Evolutionary conservation across 2,329 filamentous ascomycete species (phyloP), one percentile per base, ranked within the genome.

Genomic region (Sclerotinia trifoliorum): DNA sequence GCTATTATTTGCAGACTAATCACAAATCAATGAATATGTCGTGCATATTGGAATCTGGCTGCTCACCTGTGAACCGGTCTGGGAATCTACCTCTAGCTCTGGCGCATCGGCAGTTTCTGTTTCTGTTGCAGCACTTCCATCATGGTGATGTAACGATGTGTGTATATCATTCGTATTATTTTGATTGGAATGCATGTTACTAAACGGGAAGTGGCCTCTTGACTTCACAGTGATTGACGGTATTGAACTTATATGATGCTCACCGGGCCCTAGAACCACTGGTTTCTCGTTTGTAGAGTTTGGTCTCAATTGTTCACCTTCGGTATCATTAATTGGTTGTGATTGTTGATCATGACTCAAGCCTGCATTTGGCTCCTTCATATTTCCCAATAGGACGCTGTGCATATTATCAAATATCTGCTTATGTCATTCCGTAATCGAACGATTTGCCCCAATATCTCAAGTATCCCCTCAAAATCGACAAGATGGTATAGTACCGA

Each of bases 81-180:
- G 35, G 21, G 61, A 64, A 51, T 64, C 48, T 8, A 42, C 26
- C 48, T 54, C 61, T 29, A 64, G 19, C n/a, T 35, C 60, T 1
- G 60, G 60, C 19, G 60, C 21, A 39, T 17, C 29, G 21, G 44
- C 11, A 21, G 26, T 51, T 29, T 54, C 46, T 15, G 61, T 5
- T 15, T 54, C 35, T 24, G 10, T 2, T 52, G 32, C 46, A 39
- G 15, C 29, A 11, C n/a, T 24, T 42, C 24, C 24, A 21, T 15
- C 5, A 2, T 44, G 3, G n/a, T 19, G 15, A 29, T 44, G n/a
- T 15, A n/a, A 58, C 24, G 56, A 26, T 44, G 39, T 58, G 39
- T 42, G 3, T 26, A 29, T 44, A 26, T 11, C 19, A 44, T 24
- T 29, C n/a, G 61, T 39, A 15, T 29, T 11, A n/a, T 64, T 42